phyloP scores from a whole-genome alignment of 2,329 filamentous ascomycete genomes.

The Colletotrichum sp. region DNA sequence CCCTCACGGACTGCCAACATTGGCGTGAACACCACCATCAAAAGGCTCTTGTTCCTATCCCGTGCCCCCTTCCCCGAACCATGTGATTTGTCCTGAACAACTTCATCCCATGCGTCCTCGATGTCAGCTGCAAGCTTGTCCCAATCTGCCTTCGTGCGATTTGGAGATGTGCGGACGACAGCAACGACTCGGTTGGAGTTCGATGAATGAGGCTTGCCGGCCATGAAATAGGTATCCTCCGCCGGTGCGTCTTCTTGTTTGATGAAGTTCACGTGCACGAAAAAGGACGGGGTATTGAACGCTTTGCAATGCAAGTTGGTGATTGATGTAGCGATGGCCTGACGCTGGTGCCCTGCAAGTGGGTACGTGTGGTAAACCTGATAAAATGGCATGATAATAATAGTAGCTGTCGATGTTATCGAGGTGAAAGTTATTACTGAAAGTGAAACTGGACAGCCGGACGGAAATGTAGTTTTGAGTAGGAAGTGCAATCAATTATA shows the following conservation, averaged over 20 bases:
- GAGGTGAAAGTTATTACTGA: neutral
- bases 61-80: neutral
- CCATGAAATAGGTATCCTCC: neutral
- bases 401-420: neutral
- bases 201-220: neutral
- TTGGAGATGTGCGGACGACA: neutral
- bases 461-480: neutral
- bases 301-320: neutral
- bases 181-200: neutral
- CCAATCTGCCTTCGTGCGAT: neutral
- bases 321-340: neutral
- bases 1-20: neutral
- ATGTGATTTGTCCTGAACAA: neutral
- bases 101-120: neutral
- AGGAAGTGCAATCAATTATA: neutral
- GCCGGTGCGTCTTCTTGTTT: neutral
- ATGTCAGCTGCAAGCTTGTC: neutral
- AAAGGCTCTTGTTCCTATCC: neutral
- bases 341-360: neutral
- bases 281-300: neutral
- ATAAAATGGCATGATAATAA: neutral
- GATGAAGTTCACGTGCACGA: neutral
- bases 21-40: neutral
- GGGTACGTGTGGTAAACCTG: neutral
- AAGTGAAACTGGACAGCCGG: neutral